Evolutionary conservation across 1,139 yeast genomes (phyloP), one percentile per base, ranked within the genome.

Genomic region (Debaryomyces robertsiae): DNA sequence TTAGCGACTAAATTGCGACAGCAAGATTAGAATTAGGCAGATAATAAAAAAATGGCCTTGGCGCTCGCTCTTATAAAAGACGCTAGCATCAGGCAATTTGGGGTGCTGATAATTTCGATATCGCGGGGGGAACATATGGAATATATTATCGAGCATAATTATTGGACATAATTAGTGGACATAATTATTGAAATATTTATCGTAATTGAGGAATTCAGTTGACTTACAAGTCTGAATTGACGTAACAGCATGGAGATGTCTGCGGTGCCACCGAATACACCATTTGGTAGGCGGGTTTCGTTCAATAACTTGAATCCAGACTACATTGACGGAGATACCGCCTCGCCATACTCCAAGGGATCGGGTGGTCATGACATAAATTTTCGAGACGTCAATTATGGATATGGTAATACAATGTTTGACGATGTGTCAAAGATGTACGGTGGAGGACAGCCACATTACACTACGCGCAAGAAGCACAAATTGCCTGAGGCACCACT

Each of bases 301-400:
- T 73, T 73, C 55, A 70, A 69, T 49, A 73, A 70, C 46, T 48
- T 72, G 38, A 56, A 60, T 27, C 69, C 69, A 2, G 71, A 67
- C 13, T 54, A 50, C 30, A 46, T 46, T 17, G 46, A 38, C 16
- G 39, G 24, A 15, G 45, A 43, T 9, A 38, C 9, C 18, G 14
- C 25, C 9, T 19, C 23, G 16, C 9, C 24, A 6, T 19, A 27
- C 27, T 27, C 13, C n/a, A 27, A 11, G 13, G 18, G 11, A 14
- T 16, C n/a, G 27, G 7, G 15, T 30, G 7, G 16, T 10, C n/a
- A 29, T 10, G 34, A 16, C 9, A 18, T 41, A 14, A 30, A 36
- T 15, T 41, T 35, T 17, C 14, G 27, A 14, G 39, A 43, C 28
- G 41, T 44, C 13, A 52, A 50, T 19, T 54, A 48, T 34, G 58